Conservation (phyloP, 2,329 filamentous ascomycete genomes). For the Claviceps capensis region DNA sequence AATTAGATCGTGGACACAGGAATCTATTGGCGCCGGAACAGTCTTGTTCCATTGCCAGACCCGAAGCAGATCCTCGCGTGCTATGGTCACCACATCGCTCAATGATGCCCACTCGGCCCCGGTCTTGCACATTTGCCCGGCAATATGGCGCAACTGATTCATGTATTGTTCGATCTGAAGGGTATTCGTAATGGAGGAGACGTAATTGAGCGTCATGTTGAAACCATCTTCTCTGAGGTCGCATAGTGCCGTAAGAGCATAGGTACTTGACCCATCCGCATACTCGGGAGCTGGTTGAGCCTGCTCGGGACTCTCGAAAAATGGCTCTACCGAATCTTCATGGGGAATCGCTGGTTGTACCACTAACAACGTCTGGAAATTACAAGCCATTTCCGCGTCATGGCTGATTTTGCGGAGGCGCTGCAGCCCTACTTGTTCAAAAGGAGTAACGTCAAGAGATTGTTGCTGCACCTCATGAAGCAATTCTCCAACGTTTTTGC, state of each 20-base stretch:
- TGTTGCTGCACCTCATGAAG: no score
- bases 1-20: constrained; percentile 35
- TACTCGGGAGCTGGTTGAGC: background rate
- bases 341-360: no score
- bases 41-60: constrained; percentile 33
- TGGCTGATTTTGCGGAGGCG: no score
- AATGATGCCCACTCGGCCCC: background rate
- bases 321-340: no score
- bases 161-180: background rate
- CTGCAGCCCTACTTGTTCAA: no score
- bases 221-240: background rate
- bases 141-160: no score
- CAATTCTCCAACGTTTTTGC: no score
- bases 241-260: background rate
- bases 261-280: background rate
- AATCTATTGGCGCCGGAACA: constrained; percentile 25
- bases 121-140: background rate
- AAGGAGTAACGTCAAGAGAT: no score
- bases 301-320: background rate
- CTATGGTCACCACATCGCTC: background rate
- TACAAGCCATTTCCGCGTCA: no score
- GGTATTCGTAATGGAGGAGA: background rate
- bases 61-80: background rate
- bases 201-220: background rate
- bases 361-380: no score